A percentile compares a stretch with the other conserved stretches of the same genome.
Evolutionary conservation across 257 asterid genomes (phyloP).

Genomic region (Solanum okadae): DNA sequence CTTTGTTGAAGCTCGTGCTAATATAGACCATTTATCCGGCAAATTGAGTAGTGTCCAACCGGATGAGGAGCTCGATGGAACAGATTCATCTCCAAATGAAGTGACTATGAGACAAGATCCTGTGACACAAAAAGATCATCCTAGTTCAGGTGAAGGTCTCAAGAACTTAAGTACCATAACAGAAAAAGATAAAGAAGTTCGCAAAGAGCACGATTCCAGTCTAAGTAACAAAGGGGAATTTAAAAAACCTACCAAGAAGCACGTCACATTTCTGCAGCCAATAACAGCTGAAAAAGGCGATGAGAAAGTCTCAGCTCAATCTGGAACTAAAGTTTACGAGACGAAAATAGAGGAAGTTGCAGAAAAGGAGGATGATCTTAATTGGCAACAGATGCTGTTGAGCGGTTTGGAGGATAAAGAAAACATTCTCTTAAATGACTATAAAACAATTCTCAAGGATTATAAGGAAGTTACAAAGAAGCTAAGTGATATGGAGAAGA

Average conservation of each 20-base stretch:
- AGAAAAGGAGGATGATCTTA: slow-evolving; percentile 27
- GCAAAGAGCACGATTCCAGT: neutral
- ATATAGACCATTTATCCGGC: slow-evolving; percentile 46
- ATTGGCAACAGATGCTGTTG: slow-evolving; percentile 71
- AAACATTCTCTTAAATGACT: slow-evolving; percentile 59
- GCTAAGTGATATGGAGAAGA: slow-evolving; percentile 57
- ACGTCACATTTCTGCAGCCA: neutral
- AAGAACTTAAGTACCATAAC: neutral
- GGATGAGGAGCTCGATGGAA: slow-evolving; percentile 36
- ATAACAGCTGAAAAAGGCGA: slow-evolving; percentile 1
- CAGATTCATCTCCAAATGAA: slow-evolving; percentile 7
- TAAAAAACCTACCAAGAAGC: neutral
- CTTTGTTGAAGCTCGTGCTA: slow-evolving; percentile 46
- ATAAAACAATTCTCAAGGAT: slow-evolving; percentile 51
- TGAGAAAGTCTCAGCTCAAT: slow-evolving; percentile 1
- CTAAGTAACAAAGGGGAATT: neutral
- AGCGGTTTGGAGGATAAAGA: slow-evolving; percentile 75
- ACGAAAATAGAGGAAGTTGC: neutral
- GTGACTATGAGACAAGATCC: neutral
- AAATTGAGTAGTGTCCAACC: slow-evolving; percentile 44
- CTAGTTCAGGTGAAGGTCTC: neutral
- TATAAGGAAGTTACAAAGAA: slow-evolving; percentile 74
- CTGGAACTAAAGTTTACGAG: slow-evolving; percentile 3
- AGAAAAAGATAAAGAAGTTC: neutral
- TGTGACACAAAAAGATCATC: neutral